A percentile compares a stretch with the other conserved stretches of the same genome.
Evolutionary conservation across 2,329 filamentous ascomycete species (phyloP).

Genomic region (Neopestalotiopsis clavispora): DNA sequence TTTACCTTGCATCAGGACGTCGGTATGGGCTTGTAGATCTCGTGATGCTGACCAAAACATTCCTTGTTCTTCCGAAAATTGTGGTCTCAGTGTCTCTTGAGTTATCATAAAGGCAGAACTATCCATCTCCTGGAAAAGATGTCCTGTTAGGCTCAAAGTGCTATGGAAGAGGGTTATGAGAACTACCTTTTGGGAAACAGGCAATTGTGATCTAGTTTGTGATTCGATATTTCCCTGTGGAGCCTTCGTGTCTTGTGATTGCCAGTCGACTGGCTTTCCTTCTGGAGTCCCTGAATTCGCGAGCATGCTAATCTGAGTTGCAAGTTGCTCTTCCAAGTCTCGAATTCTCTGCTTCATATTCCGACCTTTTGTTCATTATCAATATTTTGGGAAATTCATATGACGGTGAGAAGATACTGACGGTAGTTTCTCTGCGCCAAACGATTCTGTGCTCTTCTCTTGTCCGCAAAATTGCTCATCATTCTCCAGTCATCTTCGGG

Average conservation of each 20-base stretch:
- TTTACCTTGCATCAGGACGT: not conserved
- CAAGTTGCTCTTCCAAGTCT: conserved; percentile 6
- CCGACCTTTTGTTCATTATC: not conserved
- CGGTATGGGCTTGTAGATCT: not conserved
- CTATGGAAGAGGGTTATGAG: not conserved
- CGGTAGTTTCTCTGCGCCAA: conserved; percentile 3
- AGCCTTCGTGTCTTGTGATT: not conserved
- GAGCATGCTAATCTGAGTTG: conserved; percentile 1
- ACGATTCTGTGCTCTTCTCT: conserved; percentile 6
- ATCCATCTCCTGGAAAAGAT: not conserved
- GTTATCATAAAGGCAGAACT: not conserved
- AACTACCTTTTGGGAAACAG: not conserved
- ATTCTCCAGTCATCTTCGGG: conserved; percentile 7
- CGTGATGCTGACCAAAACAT: not conserved
- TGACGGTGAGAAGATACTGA: not conserved
- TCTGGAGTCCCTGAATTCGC: not conserved
- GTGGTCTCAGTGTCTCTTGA: not conserved
- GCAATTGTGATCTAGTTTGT: not conserved
- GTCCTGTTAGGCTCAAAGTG: not conserved
- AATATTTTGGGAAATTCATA: not conserved
- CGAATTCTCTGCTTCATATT: conserved; percentile 9
- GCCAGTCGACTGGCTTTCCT: not conserved
- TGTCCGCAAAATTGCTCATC: conserved; percentile 7
- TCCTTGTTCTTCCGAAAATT: not conserved
- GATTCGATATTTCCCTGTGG: not conserved